Evolutionary conservation across 2,329 filamentous ascomycete genomes (phyloP), one percentile per base, ranked within the genome.

Genomic region (Albophoma yamanashiensis): DNA sequence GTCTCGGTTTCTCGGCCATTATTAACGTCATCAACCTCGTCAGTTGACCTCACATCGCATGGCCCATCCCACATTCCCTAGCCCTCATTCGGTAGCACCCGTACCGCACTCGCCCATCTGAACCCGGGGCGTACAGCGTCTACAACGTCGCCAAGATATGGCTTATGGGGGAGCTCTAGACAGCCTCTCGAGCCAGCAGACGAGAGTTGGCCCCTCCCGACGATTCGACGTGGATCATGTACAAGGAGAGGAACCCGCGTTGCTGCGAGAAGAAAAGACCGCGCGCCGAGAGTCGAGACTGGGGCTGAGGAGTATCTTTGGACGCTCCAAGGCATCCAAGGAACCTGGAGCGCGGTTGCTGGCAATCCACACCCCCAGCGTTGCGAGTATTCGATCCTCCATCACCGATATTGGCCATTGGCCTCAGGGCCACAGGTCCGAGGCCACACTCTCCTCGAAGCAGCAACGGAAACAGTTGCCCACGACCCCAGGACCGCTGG

Each of bases 221-320:
- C 39, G 25, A 38, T 38, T 7, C 50, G 50, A 27, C 55, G 12
- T 31, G 22, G 4, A 22, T 34, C 39, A 27, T 31, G 25, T 27
- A 25, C 22, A 55, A 25, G 38, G 43, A 22, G 57, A 58, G 22
- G 31, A 25, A 11, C 47, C 25, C 8, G 36, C 31, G 17, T 22
- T 34, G 20, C 36, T 53, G 20, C 53, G 58, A 45, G 56, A 36
- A 55, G 74, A 75, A 55, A 81, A 75, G 64, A 65, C 76, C 31
- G 69, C 67, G 59, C 78, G 74, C 67, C 74, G 81, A 62, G 81
- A 83, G 62, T 84, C 82, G 20, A 79, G 75, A 61, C 66, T 83
- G 57, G 81, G 78, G 4, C 67, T 84, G 56, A 74, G 79, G 58
- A 78, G 71, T 62, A 73, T 85, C 11, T 84, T 85, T 64, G 73